Evolutionary conservation across 2,329 filamentous ascomycete species (phyloP).

Genomic region (Oidium heveae): DNA sequence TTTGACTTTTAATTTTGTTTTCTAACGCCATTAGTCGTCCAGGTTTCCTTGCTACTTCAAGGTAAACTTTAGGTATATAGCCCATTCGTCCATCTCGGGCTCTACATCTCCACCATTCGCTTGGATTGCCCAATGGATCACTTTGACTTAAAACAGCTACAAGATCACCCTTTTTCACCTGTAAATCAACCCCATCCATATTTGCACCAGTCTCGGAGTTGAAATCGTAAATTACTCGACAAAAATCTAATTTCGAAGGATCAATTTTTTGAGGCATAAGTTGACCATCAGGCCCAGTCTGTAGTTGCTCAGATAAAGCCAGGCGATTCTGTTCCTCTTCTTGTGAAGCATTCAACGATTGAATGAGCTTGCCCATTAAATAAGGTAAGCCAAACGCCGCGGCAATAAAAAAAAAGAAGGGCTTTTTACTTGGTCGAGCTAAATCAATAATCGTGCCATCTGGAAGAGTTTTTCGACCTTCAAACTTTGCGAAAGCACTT

Average conservation of each 20-base stretch:
- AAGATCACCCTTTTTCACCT: slow-evolving; percentile 83
- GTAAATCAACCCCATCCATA: slow-evolving; percentile 55
- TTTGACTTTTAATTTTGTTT: slow-evolving; percentile 17
- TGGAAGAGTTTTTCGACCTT: slow-evolving; percentile 36
- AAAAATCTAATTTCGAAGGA: slow-evolving; percentile 84
- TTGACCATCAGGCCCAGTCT: slow-evolving; percentile 24
- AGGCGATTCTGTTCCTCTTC: slow-evolving; percentile 50
- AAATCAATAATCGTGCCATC: slow-evolving; percentile 34
- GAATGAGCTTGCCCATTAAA: slow-evolving; percentile 90
- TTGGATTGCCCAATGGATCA: slow-evolving; percentile 74
- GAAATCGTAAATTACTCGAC: slow-evolving; percentile 84
- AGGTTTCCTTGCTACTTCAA: slow-evolving; percentile 43
- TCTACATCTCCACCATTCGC: slow-evolving; percentile 93
- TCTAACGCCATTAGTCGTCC: slow-evolving; percentile 16
- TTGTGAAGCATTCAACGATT: slow-evolving; percentile 54
- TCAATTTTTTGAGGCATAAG: slow-evolving; percentile 34
- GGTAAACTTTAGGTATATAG: slow-evolving; percentile 74
- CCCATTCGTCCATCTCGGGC: slow-evolving; percentile 74
- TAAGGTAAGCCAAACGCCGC: slow-evolving; percentile 91
- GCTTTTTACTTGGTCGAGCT: slow-evolving; percentile 69
- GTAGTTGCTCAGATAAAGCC: slow-evolving; percentile 24
- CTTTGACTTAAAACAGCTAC: slow-evolving; percentile 83
- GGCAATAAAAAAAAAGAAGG: slow-evolving; percentile 82
- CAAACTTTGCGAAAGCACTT: slow-evolving; percentile 71
- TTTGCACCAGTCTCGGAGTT: slow-evolving; percentile 44